Conservation (phyloP, 2,329 filamentous ascomycete species). For the Colletotrichum caudatum region DNA sequence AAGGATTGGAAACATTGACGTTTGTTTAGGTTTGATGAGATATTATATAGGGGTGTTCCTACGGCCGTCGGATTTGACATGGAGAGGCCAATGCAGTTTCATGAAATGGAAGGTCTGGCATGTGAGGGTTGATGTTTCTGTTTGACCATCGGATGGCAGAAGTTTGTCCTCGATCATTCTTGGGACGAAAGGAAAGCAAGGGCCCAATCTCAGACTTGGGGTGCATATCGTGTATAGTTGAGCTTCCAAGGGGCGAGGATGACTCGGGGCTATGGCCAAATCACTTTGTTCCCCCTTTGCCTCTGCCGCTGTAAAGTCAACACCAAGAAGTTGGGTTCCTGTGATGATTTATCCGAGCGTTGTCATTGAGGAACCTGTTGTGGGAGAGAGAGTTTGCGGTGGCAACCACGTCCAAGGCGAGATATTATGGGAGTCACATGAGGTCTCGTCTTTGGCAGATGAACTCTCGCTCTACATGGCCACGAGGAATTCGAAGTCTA, state of each 20-base stretch:
- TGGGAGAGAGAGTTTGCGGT: background rate
- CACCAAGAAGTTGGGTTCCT: too few species aligned
- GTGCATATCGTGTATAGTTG: too few species aligned
- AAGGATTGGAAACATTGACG: background rate
- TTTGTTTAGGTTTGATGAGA: background rate
- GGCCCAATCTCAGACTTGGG: background rate
- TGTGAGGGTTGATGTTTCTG: background rate
- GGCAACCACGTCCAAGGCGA: background rate
- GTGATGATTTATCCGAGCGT: background rate
- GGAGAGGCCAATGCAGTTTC: background rate
- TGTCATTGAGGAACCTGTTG: background rate
- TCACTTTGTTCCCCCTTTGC: background rate
- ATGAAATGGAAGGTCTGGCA: too few species aligned
- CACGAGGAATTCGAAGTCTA: background rate
- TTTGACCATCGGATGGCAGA: background rate
- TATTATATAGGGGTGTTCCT: slow-evolving; percentile 4
- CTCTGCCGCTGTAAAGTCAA: background rate
- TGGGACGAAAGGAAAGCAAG: background rate
- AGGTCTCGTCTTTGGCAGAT: background rate
- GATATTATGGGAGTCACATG: background rate
- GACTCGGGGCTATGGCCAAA: background rate
- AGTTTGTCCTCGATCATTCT: slow-evolving; percentile 8
- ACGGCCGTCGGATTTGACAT: background rate
- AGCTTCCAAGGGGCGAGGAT: background rate
- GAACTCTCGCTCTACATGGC: too few species aligned